Evolutionary conservation across 495 filamentous ascomycete species (phyloP).

Genomic region (Penicillium atrosanguineum): DNA sequence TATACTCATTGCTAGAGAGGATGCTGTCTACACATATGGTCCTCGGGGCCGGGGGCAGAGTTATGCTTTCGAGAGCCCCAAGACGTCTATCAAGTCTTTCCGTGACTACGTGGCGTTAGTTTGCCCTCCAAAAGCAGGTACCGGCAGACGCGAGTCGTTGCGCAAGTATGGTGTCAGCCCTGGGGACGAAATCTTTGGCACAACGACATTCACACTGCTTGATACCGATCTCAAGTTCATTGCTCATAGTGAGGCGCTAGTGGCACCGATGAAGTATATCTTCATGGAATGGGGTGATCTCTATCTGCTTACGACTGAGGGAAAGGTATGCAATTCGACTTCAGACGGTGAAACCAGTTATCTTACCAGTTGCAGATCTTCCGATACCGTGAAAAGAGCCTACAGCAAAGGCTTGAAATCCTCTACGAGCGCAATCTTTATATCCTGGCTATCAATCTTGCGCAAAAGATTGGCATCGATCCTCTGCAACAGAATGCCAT

Average conservation of each 20-base stretch:
- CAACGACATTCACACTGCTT: constrained; percentile 80
- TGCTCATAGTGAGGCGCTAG: constrained; percentile 80
- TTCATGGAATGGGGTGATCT: constrained; percentile 91
- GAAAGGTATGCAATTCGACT: constrained; percentile 61
- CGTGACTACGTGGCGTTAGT: constrained; percentile 86
- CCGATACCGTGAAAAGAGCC: constrained; percentile 86
- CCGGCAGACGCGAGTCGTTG: constrained; percentile 49
- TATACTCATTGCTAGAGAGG: constrained; percentile 85
- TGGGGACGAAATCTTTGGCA: constrained; percentile 73
- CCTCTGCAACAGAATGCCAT: constrained; percentile 81
- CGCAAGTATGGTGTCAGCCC: constrained; percentile 65
- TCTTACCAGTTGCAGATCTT: constrained; percentile 56
- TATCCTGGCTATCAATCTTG: constrained; percentile 86
- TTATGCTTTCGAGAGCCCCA: constrained; percentile 86
- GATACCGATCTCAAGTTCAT: constrained; percentile 90
- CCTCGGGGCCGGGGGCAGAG: constrained; percentile 80
- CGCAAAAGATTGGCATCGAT: constrained; percentile 82
- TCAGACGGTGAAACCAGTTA: not conserved
- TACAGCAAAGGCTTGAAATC: constrained; percentile 89
- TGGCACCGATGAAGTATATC: constrained; percentile 72
- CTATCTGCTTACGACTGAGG: constrained; percentile 82
- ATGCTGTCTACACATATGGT: constrained; percentile 93
- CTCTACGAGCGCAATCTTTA: constrained; percentile 93
- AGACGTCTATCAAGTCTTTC: constrained; percentile 76
- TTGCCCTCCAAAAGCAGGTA: constrained; percentile 71